These are phyloP conservation scores for Suillus fuscotomentosus DNA, from an alignment of 768 basidiomycete genomes.

Conservation along the genomic window DNA sequence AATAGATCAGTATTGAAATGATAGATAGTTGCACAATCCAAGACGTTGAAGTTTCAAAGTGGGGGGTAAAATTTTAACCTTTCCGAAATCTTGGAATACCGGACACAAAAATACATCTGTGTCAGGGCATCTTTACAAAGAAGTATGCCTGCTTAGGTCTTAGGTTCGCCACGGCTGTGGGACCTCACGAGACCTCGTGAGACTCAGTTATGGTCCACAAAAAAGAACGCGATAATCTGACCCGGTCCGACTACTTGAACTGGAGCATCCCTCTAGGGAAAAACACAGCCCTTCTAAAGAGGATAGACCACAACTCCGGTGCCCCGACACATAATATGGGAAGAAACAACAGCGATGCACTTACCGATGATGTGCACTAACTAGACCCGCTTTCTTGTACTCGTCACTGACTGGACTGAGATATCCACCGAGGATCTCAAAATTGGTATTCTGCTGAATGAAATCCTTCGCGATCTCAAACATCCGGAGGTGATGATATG, in stretches of 20 bases:
- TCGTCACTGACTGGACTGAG: conserved; percentile 93
- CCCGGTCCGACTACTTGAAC: not conserved
- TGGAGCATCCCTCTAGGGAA: not conserved
- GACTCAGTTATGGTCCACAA: not conserved
- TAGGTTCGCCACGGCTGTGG: not conserved
- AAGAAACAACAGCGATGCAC: conserved; percentile 24
- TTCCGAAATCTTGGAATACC: conserved; percentile 4
- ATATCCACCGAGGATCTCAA: conserved; percentile 94
- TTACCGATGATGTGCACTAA: conserved; percentile 86
- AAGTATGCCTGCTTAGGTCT: not conserved
- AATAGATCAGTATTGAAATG: conserved; percentile 18
- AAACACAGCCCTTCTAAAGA: not conserved
- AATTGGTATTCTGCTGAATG: conserved; percentile 85
- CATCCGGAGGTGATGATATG: conserved; percentile 96
- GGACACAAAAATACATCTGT: conserved; percentile 1
- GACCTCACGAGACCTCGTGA: not conserved
- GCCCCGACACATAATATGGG: not conserved
- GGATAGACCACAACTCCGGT: not conserved
- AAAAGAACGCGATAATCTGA: not conserved
- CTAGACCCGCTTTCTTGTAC: conserved; percentile 95
- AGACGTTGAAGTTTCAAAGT: conserved; percentile 8
- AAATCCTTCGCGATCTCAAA: conserved; percentile 99
- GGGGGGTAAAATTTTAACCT: conserved; percentile 2
- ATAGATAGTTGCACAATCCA: not conserved
- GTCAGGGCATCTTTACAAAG: not conserved